A percentile compares a stretch with the other conserved stretches of the same genome.
Evolutionary conservation across 2,329 filamentous ascomycete genomes (phyloP).

Genomic region (Trichoderma koningiopsis): DNA sequence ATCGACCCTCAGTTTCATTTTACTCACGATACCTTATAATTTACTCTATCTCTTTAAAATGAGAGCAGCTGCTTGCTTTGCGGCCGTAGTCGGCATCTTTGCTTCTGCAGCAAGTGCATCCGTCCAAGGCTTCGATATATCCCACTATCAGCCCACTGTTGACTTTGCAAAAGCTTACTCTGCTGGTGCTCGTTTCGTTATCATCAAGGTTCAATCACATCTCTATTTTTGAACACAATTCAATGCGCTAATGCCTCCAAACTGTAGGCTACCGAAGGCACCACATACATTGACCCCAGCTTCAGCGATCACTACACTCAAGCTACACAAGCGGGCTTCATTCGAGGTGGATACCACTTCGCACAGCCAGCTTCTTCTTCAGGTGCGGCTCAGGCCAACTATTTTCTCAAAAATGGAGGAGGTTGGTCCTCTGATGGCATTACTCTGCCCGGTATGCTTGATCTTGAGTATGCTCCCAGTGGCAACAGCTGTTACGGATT

Average conservation of each 20-base stretch:
- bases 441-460: slow-evolving; percentile 60
- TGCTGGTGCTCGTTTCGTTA: slow-evolving; percentile 47
- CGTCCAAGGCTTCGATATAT: slow-evolving; percentile 46
- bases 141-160: slow-evolving; percentile 43
- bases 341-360: slow-evolving; percentile 60
- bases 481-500: slow-evolving; percentile 50
- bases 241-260: background rate
- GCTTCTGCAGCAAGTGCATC: slow-evolving; percentile 31
- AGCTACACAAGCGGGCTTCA: slow-evolving; percentile 53
- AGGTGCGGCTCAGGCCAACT: slow-evolving; percentile 52
- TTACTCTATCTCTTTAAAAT: background rate
- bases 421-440: slow-evolving; percentile 56
- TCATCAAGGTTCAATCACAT: slow-evolving; percentile 43
- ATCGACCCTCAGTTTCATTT: background rate
- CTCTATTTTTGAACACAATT: too few species aligned
- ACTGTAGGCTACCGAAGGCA: slow-evolving; percentile 56
- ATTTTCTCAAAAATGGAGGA: slow-evolving; percentile 55
- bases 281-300: slow-evolving; percentile 45
- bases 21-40: accelerated
- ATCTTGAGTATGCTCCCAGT: slow-evolving; percentile 50
- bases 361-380: slow-evolving; percentile 49
- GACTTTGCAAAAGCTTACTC: slow-evolving; percentile 43
- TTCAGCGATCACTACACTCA: slow-evolving; percentile 54
- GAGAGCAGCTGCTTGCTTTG: background rate
- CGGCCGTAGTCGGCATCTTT: slow-evolving; percentile 6